Evolutionary conservation across 345 rosid genomes (phyloP), one percentile per base, ranked within the genome.

Genomic region (Ceriops decandra): DNA sequence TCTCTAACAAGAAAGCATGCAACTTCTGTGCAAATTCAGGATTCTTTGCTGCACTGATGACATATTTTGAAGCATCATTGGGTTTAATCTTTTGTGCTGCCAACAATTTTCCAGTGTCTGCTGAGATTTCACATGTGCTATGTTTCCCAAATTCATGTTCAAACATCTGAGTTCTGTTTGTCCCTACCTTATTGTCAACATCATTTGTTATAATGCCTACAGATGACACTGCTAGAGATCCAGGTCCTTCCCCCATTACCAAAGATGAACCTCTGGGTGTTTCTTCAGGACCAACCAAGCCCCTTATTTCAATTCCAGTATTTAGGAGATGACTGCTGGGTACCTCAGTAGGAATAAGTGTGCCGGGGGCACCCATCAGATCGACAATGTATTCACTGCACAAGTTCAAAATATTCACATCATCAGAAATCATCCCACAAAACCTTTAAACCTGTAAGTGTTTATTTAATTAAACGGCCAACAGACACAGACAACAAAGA

Each of bases 341-440:
- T 67, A 90, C 97, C 84, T 93, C 98, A 7, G 84, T 80, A 72
- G 98, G 98, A 73, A 90, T 87, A 63, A 93, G 80, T 15, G 93
- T 81, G 61, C 98, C 98, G 62, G 98, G 97, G 79, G 98, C 98
- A 77, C 97, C 97, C 98, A 93, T 93, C 69, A 93, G 86, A 80
- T 93, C 98, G 69, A 93, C 85, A 69, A 93, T 93, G 75, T 88
- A 90, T 76, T 93, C 98, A 81, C 96, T 85, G 88, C 87, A 85
- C 60, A 71, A 66, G 61, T 70, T 75, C 52, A 75, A 76, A 24
- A 61, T 32, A 69, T 61, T 61, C 57, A 74, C 17, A 54, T 64
- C 32, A 46, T 58, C 65, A 62, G 46, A 78, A 57, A 46, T 67
- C 51, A 60, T 31, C 46, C 22, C 57, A 59, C 8, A 52, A 52